A percentile compares a stretch with the other conserved stretches of the same genome.
These are phyloP conservation scores for Jatropha podagrica DNA, from an alignment of 441 rosid genomes.

Conservation along the genomic window DNA sequence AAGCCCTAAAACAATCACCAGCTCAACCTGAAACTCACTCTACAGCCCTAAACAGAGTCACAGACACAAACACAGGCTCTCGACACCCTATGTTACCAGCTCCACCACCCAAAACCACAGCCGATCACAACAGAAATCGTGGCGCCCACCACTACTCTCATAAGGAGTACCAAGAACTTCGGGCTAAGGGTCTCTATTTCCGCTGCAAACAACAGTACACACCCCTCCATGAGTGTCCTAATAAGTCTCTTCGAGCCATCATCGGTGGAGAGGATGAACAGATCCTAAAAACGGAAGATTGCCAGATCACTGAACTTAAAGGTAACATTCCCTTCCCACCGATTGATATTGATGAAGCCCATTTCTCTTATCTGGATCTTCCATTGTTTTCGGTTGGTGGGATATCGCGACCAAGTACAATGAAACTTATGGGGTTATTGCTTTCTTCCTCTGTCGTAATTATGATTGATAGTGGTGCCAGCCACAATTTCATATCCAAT, in stretches of 20 bases:
- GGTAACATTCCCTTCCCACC: background rate
- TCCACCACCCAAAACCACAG: too few species aligned
- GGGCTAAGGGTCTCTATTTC: background rate
- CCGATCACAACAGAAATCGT: too few species aligned
- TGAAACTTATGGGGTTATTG: background rate
- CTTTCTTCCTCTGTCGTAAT: too few species aligned
- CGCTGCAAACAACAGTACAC: background rate
- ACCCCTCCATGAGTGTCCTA: background rate
- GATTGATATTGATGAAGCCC: background rate
- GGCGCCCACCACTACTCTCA: background rate
- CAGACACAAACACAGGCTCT: too few species aligned
- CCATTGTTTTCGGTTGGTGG: background rate
- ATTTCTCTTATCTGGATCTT: background rate
- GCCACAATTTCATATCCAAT: background rate
- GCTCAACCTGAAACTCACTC: too few species aligned
- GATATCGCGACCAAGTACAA: background rate
- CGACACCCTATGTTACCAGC: too few species aligned
- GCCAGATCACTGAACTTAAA: too few species aligned
- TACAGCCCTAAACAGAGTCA: too few species aligned
- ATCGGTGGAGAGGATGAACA: background rate
- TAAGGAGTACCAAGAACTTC: background rate
- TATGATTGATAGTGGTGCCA: background rate
- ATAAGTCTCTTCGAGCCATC: background rate
- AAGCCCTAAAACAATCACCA: too few species aligned
- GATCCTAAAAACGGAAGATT: background rate